These are phyloP conservation scores for Candida yuanshanica DNA, from an alignment of 805 yeast genomes.

Conservation along the genomic window DNA sequence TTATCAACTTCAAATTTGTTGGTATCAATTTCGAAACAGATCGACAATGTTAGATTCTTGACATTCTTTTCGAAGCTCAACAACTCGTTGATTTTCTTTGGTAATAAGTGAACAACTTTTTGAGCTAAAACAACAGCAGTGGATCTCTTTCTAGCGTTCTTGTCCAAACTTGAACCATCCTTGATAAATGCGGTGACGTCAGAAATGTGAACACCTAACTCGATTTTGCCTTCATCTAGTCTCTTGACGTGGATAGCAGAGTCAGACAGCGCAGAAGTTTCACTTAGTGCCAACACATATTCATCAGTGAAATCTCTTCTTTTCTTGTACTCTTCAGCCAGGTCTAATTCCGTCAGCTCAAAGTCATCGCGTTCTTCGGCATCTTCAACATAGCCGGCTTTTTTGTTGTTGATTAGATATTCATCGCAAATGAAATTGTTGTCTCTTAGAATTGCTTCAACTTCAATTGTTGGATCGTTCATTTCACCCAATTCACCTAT, in stretches of 20 bases:
- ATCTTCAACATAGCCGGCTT: conserved; percentile 8
- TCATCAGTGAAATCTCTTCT: conserved; percentile 55
- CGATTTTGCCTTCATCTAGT: conserved; percentile 53
- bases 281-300: conserved; percentile 59
- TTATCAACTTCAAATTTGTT: conserved; percentile 65
- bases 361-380: conserved; percentile 24
- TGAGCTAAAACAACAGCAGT: conserved; percentile 87
- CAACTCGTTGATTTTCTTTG: conserved; percentile 53
- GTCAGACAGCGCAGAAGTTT: conserved; percentile 55
- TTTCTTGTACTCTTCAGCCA: conserved; percentile 22
- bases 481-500: conserved; percentile 81
- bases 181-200: conserved; percentile 72
- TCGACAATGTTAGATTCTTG: conserved; percentile 63
- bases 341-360: conserved; percentile 28
- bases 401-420: conserved; percentile 40
- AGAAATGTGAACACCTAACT: conserved; percentile 79
- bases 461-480: conserved; percentile 71
- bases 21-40: conserved; percentile 75
- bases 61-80: conserved; percentile 58
- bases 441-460: conserved; percentile 85
- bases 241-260: conserved; percentile 79
- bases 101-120: conserved; percentile 58
- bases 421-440: conserved; percentile 80
- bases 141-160: conserved; percentile 86
- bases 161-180: conserved; percentile 73